Evolutionary conservation across 1,284 basidiomycete genomes (phyloP).

Genomic region (Fomitopsis schrenkii): DNA sequence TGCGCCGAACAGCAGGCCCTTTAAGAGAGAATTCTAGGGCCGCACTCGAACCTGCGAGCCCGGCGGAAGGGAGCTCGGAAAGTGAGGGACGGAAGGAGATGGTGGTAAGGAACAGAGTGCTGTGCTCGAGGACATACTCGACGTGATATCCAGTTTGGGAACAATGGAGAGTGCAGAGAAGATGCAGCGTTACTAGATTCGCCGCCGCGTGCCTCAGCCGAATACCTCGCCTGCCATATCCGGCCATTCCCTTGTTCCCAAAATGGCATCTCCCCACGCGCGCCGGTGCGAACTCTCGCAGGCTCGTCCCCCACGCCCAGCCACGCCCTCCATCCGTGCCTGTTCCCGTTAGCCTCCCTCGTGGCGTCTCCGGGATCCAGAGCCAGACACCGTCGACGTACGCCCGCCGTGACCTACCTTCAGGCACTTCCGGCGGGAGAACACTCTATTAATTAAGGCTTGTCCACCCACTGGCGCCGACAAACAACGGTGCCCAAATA

Average conservation of each 20-base stretch:
- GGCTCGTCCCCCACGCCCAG: not conserved
- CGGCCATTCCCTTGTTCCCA: constrained; percentile 25
- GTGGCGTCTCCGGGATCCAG: not conserved
- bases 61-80: constrained; percentile 12
- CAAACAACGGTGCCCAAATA: constrained; percentile 1
- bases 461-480: not conserved
- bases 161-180: constrained; percentile 19
- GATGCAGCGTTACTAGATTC: constrained; percentile 3
- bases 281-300: constrained; percentile 1
- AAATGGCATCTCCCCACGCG: constrained; percentile 10
- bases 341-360: not conserved
- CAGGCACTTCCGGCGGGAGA: constrained; percentile 1
- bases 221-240: constrained; percentile 24
- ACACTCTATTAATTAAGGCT: not conserved
- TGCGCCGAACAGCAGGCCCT: constrained; percentile 8
- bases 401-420: not conserved
- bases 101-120: constrained; percentile 25
- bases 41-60: constrained; percentile 25
- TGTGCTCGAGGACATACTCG: constrained; percentile 12
- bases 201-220: constrained; percentile 11
- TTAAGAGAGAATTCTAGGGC: constrained; percentile 22
- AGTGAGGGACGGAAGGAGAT: constrained; percentile 15
- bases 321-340: not conserved
- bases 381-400: not conserved
- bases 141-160: constrained; percentile 19